Conservation (phyloP, 768 basidiomycete species). For the Suillus paluster region DNA sequence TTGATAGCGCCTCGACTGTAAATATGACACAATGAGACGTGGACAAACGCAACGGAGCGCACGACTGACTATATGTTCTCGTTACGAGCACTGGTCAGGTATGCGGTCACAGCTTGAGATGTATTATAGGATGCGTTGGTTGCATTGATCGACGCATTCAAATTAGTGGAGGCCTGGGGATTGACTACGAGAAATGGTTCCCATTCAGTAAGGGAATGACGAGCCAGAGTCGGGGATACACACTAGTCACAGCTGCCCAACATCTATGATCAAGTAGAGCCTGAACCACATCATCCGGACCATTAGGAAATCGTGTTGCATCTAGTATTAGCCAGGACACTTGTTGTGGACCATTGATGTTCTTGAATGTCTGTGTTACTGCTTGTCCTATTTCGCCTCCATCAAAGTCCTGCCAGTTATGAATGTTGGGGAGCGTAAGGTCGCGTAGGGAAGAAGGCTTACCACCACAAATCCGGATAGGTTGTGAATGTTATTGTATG, state of each 20-base stretch:
- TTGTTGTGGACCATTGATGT: slow-evolving; percentile 31
- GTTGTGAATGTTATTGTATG: slow-evolving; percentile 40
- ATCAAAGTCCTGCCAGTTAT: slow-evolving; percentile 57
- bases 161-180: slow-evolving; percentile 41
- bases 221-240: slow-evolving; percentile 22
- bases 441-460: slow-evolving; percentile 22
- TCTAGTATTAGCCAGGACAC: slow-evolving; percentile 52
- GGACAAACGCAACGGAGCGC: neutral
- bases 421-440: neutral
- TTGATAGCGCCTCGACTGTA: slow-evolving; percentile 24
- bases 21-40: neutral
- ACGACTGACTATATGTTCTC: slow-evolving; percentile 60
- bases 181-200: slow-evolving; percentile 39
- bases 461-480: slow-evolving; percentile 65
- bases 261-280: slow-evolving; percentile 53
- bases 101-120: slow-evolving; percentile 52
- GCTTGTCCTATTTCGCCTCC: slow-evolving; percentile 53
- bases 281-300: slow-evolving; percentile 44
- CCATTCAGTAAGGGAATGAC: neutral
- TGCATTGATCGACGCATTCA: slow-evolving; percentile 40
- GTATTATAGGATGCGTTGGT: slow-evolving; percentile 53
- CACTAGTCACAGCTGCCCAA: slow-evolving; percentile 62
- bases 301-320: slow-evolving; percentile 49
- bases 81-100: slow-evolving; percentile 53
- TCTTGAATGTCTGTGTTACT: slow-evolving; percentile 45